These are phyloP conservation scores for Elymus sibiricus DNA, from an alignment of 176 grass and related monocot genomes.

Conservation along the genomic window DNA sequence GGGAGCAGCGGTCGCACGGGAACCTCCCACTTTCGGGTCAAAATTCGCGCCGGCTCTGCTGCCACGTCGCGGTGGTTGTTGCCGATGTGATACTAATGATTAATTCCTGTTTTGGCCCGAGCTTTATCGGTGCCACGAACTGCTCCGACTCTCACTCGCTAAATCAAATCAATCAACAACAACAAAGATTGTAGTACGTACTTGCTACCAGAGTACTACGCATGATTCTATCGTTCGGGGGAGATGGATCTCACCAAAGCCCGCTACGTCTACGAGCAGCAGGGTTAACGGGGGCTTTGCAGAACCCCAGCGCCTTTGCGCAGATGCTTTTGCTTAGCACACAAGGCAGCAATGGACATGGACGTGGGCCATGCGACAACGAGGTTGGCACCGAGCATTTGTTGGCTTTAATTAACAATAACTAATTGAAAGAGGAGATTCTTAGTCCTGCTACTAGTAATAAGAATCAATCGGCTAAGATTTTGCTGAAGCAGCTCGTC, in stretches of 20 bases:
- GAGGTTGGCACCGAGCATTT: background rate
- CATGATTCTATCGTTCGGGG: background rate
- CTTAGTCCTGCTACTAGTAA: background rate
- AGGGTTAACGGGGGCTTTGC: constrained; percentile 24
- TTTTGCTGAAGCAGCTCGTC: background rate
- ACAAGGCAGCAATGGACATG: constrained; percentile 3
- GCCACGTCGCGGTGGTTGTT: background rate
- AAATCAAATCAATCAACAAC: background rate
- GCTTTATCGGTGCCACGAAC: background rate
- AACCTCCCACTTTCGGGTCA: background rate
- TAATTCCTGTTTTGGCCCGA: background rate
- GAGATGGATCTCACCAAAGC: constrained; percentile 11
- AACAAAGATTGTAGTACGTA: background rate
- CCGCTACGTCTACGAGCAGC: constrained; percentile 3
- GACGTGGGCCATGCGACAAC: background rate
- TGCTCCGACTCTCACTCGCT: background rate
- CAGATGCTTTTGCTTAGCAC: constrained; percentile 22
- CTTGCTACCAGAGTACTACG: no score
- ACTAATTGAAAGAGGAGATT: background rate
- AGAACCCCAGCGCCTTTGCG: background rate
- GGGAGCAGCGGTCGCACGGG: background rate
- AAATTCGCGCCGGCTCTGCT: background rate
- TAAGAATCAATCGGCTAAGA: background rate
- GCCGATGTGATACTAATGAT: background rate
- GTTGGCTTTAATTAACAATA: background rate